A percentile compares a stretch with the other conserved stretches of the same genome.
These are phyloP conservation scores for Ottelia alismoides DNA, from an alignment of 106 monocot genomes.

Conservation along the genomic window DNA sequence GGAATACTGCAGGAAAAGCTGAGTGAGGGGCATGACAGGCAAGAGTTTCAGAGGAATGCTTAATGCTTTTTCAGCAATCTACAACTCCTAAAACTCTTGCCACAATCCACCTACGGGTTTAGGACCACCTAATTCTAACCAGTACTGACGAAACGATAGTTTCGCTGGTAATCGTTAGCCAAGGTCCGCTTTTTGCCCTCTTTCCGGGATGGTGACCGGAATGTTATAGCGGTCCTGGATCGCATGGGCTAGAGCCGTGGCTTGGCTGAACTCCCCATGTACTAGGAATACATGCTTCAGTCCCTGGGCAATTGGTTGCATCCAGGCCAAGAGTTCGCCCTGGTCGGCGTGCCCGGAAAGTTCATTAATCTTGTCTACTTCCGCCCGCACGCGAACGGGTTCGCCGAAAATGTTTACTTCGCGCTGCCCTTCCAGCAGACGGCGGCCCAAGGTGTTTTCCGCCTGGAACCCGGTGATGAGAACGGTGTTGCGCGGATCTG, in stretches of 20 bases:
- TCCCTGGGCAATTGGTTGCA: background rate
- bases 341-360: background rate
- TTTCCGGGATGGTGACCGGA: no score
- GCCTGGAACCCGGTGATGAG: background rate
- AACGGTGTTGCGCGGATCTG: background rate
- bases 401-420: background rate
- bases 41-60: no score
- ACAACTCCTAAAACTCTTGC: no score
- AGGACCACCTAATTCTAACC: no score
- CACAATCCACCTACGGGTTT: no score
- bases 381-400: background rate
- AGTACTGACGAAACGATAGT: no score
- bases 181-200: no score
- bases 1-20: no score
- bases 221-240: no score
- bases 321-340: background rate
- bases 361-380: background rate
- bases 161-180: no score
- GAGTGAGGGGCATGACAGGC: no score
- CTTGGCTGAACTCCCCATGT: background rate
- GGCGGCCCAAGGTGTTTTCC: background rate
- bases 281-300: background rate
- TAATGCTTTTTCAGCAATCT: no score
- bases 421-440: background rate
- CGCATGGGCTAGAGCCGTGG: background rate